phyloP scores from a whole-genome alignment of 2,329 filamentous ascomycete genomes.

The Pseudopyrenochaeta lycopersici region DNA sequence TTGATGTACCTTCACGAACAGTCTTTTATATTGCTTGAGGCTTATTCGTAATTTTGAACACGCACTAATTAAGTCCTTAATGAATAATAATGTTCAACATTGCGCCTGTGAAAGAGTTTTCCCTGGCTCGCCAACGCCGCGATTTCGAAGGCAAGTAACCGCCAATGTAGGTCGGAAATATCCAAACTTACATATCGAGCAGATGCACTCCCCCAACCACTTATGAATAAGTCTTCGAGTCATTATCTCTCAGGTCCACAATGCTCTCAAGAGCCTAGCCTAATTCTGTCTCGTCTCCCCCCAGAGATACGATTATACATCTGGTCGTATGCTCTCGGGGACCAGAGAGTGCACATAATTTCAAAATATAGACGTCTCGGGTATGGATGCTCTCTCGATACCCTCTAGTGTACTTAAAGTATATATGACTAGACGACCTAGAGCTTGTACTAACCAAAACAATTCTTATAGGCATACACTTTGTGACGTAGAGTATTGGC shows the following conservation, averaged over 20 bases:
- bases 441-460: too few species aligned
- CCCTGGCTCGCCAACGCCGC: slow-evolving; percentile 4
- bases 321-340: slow-evolving; percentile 11
- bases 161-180: not conserved
- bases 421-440: too few species aligned
- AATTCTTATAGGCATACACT: slow-evolving; percentile 1
- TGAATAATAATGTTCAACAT: not conserved
- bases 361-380: slow-evolving; percentile 12
- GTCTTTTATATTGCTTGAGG: too few species aligned
- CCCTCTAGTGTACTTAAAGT: too few species aligned
- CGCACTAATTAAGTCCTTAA: too few species aligned
- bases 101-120: slow-evolving; percentile 3
- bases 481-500: slow-evolving; percentile 12
- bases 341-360: slow-evolving; percentile 13
- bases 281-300: slow-evolving; percentile 1
- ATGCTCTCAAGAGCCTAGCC: not conserved
- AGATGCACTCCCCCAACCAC: not conserved
- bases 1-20: not conserved
- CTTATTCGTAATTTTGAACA: too few species aligned
- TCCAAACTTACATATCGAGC: not conserved
- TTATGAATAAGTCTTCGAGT: not conserved
- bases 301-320: slow-evolving; percentile 11
- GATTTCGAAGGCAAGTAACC: slow-evolving; percentile 7
- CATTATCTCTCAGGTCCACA: not conserved
- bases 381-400: too few species aligned